phyloP scores from a whole-genome alignment of 768 basidiomycete genomes.

The Mycena crocata region DNA sequence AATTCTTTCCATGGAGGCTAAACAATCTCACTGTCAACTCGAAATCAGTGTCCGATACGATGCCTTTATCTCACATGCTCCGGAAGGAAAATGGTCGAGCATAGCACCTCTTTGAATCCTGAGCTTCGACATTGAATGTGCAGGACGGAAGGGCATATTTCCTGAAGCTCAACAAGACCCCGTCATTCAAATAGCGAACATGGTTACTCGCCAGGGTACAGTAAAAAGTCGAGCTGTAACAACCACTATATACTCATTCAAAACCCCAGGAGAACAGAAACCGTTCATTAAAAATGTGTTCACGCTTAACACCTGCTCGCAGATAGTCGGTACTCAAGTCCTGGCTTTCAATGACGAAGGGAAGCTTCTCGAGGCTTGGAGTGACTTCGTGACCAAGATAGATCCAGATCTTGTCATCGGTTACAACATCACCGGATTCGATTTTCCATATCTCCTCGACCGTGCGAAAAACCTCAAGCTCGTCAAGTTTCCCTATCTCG shows the following conservation, averaged over 20 bases:
- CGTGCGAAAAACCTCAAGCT: conserved; percentile 87
- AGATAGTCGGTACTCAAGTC: conserved; percentile 99
- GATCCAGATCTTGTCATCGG: conserved; percentile 98
- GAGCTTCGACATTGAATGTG: conserved; percentile 99
- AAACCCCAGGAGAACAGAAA: conserved; percentile 78
- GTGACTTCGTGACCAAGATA: conserved; percentile 87
- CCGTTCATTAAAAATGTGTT: conserved; percentile 98
- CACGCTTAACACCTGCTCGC: conserved; percentile 91
- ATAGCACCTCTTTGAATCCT: conserved; percentile 96
- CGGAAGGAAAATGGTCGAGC: conserved; percentile 92
- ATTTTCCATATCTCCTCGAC: conserved; percentile 96
- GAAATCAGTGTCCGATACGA: conserved; percentile 86
- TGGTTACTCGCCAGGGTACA: conserved; percentile 98
- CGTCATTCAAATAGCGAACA: conserved; percentile 98
- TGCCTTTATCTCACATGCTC: conserved; percentile 87
- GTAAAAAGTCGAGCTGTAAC: neutral
- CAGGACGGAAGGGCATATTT: conserved; percentile 96
- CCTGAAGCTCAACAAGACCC: conserved; percentile 92
- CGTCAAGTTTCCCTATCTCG: conserved; percentile 76
- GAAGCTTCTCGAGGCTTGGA: conserved; percentile 85
- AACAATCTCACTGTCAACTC: conserved; percentile 87
- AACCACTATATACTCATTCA: neutral
- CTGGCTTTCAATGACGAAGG: conserved; percentile 82
- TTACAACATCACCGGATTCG: conserved; percentile 95
- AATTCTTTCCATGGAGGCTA: conserved; percentile 65